These are phyloP conservation scores for Wallacemonas sp. DNA, from an alignment of 208 protist species.

Conservation along the genomic window DNA sequence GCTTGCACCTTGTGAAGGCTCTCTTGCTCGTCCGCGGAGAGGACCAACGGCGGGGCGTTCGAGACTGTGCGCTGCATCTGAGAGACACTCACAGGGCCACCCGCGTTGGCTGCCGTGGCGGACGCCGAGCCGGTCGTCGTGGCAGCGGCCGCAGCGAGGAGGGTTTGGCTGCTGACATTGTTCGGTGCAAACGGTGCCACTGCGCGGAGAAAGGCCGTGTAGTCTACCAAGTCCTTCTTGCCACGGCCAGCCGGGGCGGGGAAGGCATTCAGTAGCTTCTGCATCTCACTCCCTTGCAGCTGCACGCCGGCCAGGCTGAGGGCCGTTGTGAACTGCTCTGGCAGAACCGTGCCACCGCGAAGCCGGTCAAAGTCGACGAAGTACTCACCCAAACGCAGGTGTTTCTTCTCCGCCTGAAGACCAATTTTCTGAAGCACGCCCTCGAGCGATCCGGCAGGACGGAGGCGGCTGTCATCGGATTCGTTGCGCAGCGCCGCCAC, in stretches of 20 bases:
- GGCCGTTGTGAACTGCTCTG: conserved; percentile 57
- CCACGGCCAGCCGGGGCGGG: conserved; percentile 17
- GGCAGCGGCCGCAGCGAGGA: conserved; percentile 11
- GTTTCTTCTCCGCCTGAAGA: conserved; percentile 46
- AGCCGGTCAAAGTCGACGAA: conserved; percentile 86
- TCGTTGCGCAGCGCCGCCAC: conserved; percentile 14
- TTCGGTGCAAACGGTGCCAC: conserved; percentile 36
- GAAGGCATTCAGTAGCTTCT: conserved; percentile 50
- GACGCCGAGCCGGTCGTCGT: conserved; percentile 16
- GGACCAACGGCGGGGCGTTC: conserved; percentile 1
- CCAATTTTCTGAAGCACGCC: conserved; percentile 54
- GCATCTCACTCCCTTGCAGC: conserved; percentile 41
- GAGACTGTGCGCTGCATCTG: neutral
- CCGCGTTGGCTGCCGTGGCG: too few relatives aligned
- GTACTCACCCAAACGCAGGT: conserved; percentile 67
- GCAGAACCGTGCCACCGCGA: conserved; percentile 54
- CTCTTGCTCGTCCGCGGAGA: conserved; percentile 27
- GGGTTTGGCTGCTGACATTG: neutral
- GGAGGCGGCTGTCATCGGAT: conserved; percentile 19
- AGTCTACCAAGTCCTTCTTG: conserved; percentile 39
- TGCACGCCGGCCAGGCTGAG: conserved; percentile 69
- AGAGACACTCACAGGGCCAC: neutral
- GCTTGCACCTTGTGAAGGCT: conserved; percentile 28
- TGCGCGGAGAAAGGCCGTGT: conserved; percentile 33
- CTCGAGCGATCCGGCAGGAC: conserved; percentile 29